These are phyloP conservation scores for Solanum hybrid DNA, from an alignment of 305 asterid genomes.

Conservation along the genomic window DNA sequence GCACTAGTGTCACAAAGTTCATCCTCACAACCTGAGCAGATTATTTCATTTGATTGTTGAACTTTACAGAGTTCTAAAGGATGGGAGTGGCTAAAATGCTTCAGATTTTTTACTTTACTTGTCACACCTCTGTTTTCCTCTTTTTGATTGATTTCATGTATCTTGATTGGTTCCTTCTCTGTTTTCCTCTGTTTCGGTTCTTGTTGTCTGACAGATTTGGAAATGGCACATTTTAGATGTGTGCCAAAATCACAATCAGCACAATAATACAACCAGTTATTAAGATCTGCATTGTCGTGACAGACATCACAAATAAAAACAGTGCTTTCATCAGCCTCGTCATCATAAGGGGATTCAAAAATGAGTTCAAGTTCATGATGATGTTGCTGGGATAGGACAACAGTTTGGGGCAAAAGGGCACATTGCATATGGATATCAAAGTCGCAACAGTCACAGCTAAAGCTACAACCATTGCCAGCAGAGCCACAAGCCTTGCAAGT, in stretches of 20 bases:
- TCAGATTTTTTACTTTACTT: background rate
- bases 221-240: conserved; percentile 1
- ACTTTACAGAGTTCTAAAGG: background rate
- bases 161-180: background rate
- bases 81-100: conserved; percentile 16
- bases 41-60: background rate
- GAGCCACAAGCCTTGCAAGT: conserved; percentile 17
- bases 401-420: conserved; percentile 8
- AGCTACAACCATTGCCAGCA: conserved; percentile 14
- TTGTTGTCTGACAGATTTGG: background rate
- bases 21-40: conserved; percentile 5
- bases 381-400: background rate
- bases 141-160: background rate
- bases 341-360: background rate
- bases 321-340: background rate
- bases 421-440: conserved; percentile 1
- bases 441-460: conserved; percentile 18
- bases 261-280: conserved; percentile 20
- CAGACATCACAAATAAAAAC: conserved; percentile 6
- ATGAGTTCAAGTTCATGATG: conserved; percentile 6
- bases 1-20: conserved; percentile 3
- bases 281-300: background rate
- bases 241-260: conserved; percentile 14
- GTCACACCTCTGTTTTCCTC: background rate
- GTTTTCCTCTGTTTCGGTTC: background rate